phyloP scores from a whole-genome alignment of 331 rosid genomes.

The Prunus yedoensis region DNA sequence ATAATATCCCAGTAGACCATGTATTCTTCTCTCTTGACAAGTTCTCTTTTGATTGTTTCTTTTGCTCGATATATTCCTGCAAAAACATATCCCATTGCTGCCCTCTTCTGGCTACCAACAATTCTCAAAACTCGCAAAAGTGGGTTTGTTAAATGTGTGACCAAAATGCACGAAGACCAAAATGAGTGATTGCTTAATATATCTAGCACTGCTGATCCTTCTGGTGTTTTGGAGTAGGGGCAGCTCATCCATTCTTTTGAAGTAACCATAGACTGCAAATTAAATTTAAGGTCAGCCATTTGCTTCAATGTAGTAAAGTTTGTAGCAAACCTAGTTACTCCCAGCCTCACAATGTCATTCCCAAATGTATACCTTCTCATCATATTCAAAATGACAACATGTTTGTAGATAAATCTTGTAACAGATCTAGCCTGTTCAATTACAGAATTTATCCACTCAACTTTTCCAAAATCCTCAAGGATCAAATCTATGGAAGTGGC shows the following conservation, averaged over 20 bases:
- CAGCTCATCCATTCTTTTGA: conserved; percentile 31
- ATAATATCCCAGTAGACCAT: conserved; percentile 31
- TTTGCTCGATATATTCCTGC: conserved; percentile 32
- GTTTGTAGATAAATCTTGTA: conserved; percentile 28
- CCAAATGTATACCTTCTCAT: conserved; percentile 35
- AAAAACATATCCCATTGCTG: conserved; percentile 34
- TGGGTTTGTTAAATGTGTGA: conserved; percentile 20
- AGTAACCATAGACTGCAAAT: conserved; percentile 35
- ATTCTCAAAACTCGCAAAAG: conserved; percentile 21
- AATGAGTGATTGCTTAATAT: conserved; percentile 20
- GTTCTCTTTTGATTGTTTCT: conserved; percentile 30
- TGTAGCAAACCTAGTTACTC: conserved; percentile 21
- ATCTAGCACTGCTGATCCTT: conserved; percentile 23
- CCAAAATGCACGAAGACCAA: conserved; percentile 30
- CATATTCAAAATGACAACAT: conserved; percentile 23
- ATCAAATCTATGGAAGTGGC: conserved; percentile 18
- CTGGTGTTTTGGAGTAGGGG: conserved; percentile 11
- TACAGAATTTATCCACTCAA: conserved; percentile 31
- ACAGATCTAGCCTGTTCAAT: conserved; percentile 31
- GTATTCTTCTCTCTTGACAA: conserved; percentile 28
- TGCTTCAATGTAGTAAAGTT: conserved; percentile 31
- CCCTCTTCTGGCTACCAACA: conserved; percentile 29
- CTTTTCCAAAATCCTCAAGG: conserved; percentile 28
- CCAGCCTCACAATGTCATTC: conserved; percentile 30
- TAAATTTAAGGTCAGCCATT: conserved; percentile 31